Base-by-base conservation (phyloP, 176 grass and related monocot species). In the Oryza officinalis region DNA sequence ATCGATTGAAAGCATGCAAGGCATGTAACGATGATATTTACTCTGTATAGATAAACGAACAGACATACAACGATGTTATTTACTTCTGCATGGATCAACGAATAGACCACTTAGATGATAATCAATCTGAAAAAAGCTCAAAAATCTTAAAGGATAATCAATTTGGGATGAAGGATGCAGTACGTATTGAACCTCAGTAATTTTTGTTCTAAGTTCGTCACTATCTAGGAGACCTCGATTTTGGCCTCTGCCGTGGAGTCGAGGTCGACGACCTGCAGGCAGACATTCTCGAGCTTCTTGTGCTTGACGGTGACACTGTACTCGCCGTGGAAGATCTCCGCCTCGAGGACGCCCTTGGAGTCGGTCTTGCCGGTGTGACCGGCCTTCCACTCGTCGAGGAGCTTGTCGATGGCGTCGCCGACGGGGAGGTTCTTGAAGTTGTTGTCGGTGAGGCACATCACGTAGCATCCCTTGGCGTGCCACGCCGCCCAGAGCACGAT, bases 401-500 rank as follows among this genome's bases (percentile, higher is more conserved):
- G 87, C 59, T 81, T 92, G 85, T 97, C 90, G 11, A 92, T 82
- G 14, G 74, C 44, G 57, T 94, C 65, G 10, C 94, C 88, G 23
- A 77, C 40, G 10, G 81, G 84, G 17, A 89, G 88, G 81, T 94
- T 94, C 74, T 89, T 86, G 78, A 94, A 97, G 2, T 79, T 69
- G 74, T 92, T 92, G 77, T 97, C 84, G 0, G 90, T 94, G n/a
- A 97, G 78, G 64, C 90, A 97, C 92, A 92, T 94, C 11, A 76
- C 79, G 71, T 93, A 88, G 43, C 92, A 97, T 0, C 86, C 78
- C 3, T 89, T 63, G 38, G 84, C 88, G 71, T 86, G 92, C 92
- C 90, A 93, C 10, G 82, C 88, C 2, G 50, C 84, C 95, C 90
- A 92, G n/a, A 94, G 50, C 4, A 97, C 91, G 17, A 94, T 87